Evolutionary conservation across 768 basidiomycete species (phyloP).

Genomic region (Piloderma croceum): DNA sequence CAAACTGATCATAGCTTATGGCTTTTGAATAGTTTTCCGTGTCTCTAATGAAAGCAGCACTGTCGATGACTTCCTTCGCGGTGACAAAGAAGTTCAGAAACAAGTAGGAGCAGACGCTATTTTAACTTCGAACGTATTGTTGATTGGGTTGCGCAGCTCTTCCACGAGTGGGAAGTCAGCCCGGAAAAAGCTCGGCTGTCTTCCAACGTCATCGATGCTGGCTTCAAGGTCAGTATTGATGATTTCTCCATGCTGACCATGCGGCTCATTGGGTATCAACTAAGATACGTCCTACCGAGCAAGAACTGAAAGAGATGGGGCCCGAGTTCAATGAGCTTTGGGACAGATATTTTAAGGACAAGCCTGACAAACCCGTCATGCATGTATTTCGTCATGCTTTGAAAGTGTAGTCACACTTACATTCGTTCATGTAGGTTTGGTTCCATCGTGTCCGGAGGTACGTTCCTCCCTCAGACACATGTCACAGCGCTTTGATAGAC

Average conservation of each 20-base stretch:
- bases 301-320: conserved; percentile 73
- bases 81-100: conserved; percentile 50
- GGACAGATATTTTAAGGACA: conserved; percentile 72
- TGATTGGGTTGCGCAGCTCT: conserved; percentile 31
- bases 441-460: conserved; percentile 59
- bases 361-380: conserved; percentile 77
- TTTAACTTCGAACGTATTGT: background rate
- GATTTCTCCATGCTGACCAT: background rate
- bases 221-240: conserved; percentile 49
- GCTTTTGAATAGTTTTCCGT: conserved; percentile 47
- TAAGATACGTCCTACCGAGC: conserved; percentile 63
- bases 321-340: conserved; percentile 67
- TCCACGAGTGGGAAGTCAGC: conserved; percentile 59
- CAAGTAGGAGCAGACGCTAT: conserved; percentile 32
- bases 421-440: conserved; percentile 41
- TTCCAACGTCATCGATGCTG: conserved; percentile 70
- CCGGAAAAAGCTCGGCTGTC: conserved; percentile 65
- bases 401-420: background rate
- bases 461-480: conserved; percentile 1
- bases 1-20: background rate
- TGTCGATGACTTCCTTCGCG: conserved; percentile 65
- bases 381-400: conserved; percentile 20
- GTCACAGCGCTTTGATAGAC: background rate
- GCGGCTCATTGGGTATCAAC: conserved; percentile 1
- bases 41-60: conserved; percentile 61